Conservation (phyloP, 2,329 filamentous ascomycete genomes). For the Eutypa lata region DNA sequence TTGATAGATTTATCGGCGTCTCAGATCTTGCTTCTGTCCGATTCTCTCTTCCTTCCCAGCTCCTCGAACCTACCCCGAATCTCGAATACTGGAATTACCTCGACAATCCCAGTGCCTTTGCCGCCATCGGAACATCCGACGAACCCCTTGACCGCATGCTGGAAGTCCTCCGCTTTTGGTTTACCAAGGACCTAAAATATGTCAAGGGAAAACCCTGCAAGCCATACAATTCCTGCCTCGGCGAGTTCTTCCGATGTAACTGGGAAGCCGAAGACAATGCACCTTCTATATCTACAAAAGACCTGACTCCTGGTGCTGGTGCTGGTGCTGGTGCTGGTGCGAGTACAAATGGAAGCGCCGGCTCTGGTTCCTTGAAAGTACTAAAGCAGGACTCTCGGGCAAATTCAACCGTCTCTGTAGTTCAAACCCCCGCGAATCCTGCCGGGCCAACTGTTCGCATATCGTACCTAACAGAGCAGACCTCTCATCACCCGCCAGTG, state of each 20-base stretch:
- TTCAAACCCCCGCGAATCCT: constrained; percentile 42
- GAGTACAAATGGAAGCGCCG: constrained; percentile 32
- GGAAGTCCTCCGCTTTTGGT: constrained; percentile 93
- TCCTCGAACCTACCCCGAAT: constrained; percentile 94
- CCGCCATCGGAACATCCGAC: constrained; percentile 80
- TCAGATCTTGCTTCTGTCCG: constrained; percentile 92
- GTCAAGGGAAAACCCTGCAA: constrained; percentile 98
- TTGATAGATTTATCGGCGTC: constrained; percentile 83
- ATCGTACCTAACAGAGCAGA: constrained; percentile 96
- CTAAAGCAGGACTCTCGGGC: constrained; percentile 39
- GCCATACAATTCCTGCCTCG: constrained; percentile 94
- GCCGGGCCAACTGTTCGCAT: constrained; percentile 63
- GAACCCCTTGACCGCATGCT: constrained; percentile 92
- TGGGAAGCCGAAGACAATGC: constrained; percentile 87
- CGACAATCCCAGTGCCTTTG: constrained; percentile 88
- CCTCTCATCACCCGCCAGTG: constrained; percentile 94
- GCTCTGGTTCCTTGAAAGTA: constrained; percentile 47
- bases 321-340: too few relatives aligned
- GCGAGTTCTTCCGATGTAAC: constrained; percentile 97
- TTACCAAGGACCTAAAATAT: constrained; percentile 98
- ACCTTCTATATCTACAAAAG: constrained; percentile 57
- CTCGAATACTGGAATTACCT: constrained; percentile 99
- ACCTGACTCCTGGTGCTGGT: constrained; percentile 26
- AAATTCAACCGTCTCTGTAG: constrained; percentile 49
- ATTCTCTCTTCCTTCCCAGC: constrained; percentile 92